Evolutionary conservation across 2,329 filamentous ascomycete species (phyloP), one percentile per base, ranked within the genome.

Genomic region (Fusarium fujikuroi): DNA sequence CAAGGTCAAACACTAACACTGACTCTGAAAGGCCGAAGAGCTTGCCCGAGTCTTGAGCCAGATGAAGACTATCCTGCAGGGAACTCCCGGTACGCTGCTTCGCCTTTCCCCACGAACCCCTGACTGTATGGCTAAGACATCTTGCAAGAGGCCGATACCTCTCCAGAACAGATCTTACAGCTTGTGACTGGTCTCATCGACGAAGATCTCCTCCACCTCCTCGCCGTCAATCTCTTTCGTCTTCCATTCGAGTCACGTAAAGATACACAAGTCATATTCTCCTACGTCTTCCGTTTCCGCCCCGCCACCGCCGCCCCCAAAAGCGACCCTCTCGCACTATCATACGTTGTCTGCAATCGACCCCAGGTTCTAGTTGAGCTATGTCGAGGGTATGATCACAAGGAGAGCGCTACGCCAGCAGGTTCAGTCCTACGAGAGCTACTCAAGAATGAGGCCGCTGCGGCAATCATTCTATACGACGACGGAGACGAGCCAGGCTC

Each of bases 161-260:
- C 90, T 67, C 94, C 95, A 28, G 95, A 98, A 75, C 93, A 96
- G 82, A 93, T 97, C 69, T 92, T 94, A 80, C 91, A 95, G 79
- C 90, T 98, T 54, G 92, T 98, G 59, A 92, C 91, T 63, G 90
- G 93, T 74, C 90, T 97, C 70, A 92, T 98, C 77, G 91, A 95
- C 80, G 95, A 98, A 84, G 95, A 97, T 81, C 87, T 99, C 12
- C 90, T 99, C 47, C 93, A 93, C 77, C 87, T 93, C 58, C 91
- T 99, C 65, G 94, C 95, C 25, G 88, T 92, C 69, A 92, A 92
- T 79, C 92, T 99, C 50, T 91, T 94, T 83, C 90, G 92, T 58
- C 89, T 99, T 9, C 95, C 95, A 1, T 99, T 99, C 85, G 96
- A 99, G 85, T 94, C 95, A 42, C 92, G 95, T 79, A 98, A 98